These are phyloP conservation scores for Moricandia arvensis DNA, from an alignment of 345 rosid genomes.

Conservation along the genomic window DNA sequence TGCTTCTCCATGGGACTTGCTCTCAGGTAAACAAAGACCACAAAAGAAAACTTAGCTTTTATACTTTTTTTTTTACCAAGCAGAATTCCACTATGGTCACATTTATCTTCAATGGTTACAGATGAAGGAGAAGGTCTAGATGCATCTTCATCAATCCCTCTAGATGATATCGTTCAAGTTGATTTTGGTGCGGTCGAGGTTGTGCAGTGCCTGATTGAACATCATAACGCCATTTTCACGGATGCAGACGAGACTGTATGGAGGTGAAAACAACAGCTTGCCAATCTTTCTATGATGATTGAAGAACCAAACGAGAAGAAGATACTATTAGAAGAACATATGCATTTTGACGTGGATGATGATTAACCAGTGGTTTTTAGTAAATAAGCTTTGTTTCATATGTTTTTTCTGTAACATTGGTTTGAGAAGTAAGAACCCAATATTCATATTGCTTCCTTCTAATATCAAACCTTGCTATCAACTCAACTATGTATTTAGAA, in stretches of 20 bases:
- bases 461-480: not conserved
- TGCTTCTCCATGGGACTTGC: slow-evolving; percentile 76
- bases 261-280: slow-evolving; percentile 22
- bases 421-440: slow-evolving; percentile 1
- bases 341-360: slow-evolving; percentile 25
- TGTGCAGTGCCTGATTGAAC: slow-evolving; percentile 81
- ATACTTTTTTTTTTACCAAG: not conserved
- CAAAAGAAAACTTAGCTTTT: not conserved
- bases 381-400: slow-evolving; percentile 25
- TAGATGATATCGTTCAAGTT: slow-evolving; percentile 66
- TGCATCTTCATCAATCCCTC: slow-evolving; percentile 68
- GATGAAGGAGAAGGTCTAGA: slow-evolving; percentile 71
- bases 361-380: slow-evolving; percentile 18
- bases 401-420: slow-evolving; percentile 8
- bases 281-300: slow-evolving; percentile 3
- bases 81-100: not conserved
- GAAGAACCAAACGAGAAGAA: no score
- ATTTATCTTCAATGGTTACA: slow-evolving; percentile 25
- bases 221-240: slow-evolving; percentile 79
- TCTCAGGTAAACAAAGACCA: slow-evolving; percentile 53
- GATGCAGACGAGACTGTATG: slow-evolving; percentile 55
- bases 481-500: not conserved
- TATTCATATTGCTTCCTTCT: not conserved
- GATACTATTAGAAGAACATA: not conserved
- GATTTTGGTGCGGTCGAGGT: slow-evolving; percentile 86